Percentiles rank a stretch among this genome's conserved stretches.
phyloP scores from a whole-genome alignment of 495 filamentous ascomycete species.

The Clavariopsis aquatica region DNA sequence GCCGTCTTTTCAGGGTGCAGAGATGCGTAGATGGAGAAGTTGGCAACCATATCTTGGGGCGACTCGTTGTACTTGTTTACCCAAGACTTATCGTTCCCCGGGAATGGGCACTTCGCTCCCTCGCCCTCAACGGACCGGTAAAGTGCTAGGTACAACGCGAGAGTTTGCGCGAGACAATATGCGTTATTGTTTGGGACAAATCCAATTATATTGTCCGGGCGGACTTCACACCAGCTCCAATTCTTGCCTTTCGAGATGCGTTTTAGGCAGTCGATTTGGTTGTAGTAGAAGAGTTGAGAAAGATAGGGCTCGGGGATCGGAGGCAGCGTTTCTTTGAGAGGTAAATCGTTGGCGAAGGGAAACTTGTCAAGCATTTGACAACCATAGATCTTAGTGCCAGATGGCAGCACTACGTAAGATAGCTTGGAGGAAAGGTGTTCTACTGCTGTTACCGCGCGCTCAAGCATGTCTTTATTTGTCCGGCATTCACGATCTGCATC shows the following conservation, averaged over 20 bases:
- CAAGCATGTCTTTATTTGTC: slow-evolving; percentile 45
- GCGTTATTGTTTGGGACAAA: slow-evolving; percentile 46
- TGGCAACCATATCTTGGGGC: slow-evolving; percentile 42
- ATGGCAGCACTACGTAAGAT: slow-evolving; percentile 46
- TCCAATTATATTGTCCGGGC: slow-evolving; percentile 44
- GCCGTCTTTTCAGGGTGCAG: slow-evolving; percentile 38
- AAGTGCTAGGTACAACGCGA: slow-evolving; percentile 38
- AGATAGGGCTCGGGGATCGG: slow-evolving; percentile 45
- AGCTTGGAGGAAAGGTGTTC: slow-evolving; percentile 47
- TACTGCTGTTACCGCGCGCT: slow-evolving; percentile 49
- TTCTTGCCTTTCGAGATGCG: slow-evolving; percentile 39
- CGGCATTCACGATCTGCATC: slow-evolving; percentile 39
- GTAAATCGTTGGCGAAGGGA: slow-evolving; percentile 43
- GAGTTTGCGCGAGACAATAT: slow-evolving; percentile 42
- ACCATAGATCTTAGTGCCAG: slow-evolving; percentile 47
- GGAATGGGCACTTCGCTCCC: slow-evolving; percentile 39
- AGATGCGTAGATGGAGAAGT: slow-evolving; percentile 41
- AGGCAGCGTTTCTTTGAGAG: slow-evolving; percentile 43
- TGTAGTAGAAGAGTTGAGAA: slow-evolving; percentile 47
- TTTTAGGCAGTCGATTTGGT: slow-evolving; percentile 42
- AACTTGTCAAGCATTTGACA: slow-evolving; percentile 45
- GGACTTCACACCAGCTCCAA: slow-evolving; percentile 43
- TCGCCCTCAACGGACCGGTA: slow-evolving; percentile 37
- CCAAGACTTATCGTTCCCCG: slow-evolving; percentile 40
- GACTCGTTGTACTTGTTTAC: slow-evolving; percentile 40